A percentile compares a stretch with the other conserved stretches of the same genome.
phyloP scores from a whole-genome alignment of 129 eudicot genomes.

The Mikania micrantha region DNA sequence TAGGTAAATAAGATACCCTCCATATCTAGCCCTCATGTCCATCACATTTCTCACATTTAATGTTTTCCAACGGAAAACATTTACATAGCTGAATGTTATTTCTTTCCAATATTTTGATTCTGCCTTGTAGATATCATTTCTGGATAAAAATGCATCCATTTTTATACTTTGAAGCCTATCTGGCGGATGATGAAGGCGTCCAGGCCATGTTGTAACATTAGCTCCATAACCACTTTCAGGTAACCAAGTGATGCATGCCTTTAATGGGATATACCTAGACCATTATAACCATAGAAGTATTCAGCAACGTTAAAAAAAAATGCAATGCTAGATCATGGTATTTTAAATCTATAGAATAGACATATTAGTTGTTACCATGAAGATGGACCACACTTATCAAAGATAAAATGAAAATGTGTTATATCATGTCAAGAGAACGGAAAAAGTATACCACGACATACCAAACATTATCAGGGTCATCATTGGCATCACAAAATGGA shows the following conservation, averaged over 20 bases:
- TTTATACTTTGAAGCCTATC: conserved; percentile 61
- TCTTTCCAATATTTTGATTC: conserved; percentile 72
- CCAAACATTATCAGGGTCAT: conserved; percentile 79
- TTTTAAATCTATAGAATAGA: neutral
- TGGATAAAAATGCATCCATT: conserved; percentile 77
- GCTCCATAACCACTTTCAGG: conserved; percentile 65
- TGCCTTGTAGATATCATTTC: conserved; percentile 68
- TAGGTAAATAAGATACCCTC: conserved; percentile 48
- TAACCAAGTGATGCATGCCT: conserved; percentile 57
- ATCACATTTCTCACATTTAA: conserved; percentile 50
- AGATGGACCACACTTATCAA: neutral
- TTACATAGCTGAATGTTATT: conserved; percentile 51
- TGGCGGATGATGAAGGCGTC: conserved; percentile 69
- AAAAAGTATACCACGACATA: conserved; percentile 21
- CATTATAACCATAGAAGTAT: conserved; percentile 1
- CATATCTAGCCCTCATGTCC: conserved; percentile 90
- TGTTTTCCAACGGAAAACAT: conserved; percentile 45
- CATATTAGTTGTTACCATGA: neutral
- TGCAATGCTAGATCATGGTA: conserved; percentile 5
- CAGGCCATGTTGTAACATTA: conserved; percentile 65
- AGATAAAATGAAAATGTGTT: neutral
- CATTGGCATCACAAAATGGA: conserved; percentile 50
- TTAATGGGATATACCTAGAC: conserved; percentile 59
- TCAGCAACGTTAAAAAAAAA: neutral
- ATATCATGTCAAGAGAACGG: conserved; percentile 7